Evolutionary conservation across 345 rosid genomes (phyloP), one percentile per base, ranked within the genome.

Genomic region (Bruguiera sexangula): DNA sequence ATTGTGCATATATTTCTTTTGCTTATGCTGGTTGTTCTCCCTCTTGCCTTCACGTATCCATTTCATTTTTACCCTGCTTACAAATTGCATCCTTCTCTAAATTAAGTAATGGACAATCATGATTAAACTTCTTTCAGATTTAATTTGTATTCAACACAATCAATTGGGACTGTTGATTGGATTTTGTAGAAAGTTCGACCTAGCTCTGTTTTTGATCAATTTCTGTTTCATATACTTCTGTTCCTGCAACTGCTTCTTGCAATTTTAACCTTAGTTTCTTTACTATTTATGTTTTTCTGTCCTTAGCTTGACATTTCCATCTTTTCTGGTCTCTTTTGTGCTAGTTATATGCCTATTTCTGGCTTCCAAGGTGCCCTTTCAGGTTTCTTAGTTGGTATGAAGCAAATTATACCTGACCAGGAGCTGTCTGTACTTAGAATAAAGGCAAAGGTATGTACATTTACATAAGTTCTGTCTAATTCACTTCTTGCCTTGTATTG

Each of bases 391-490:
- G 99, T 96, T 66, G 98, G 98, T 51, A 88, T 92, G 69, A 96
- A 92, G 85, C 98, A 96, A 83, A 92, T 96, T 39, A 73, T 90
- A 76, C 96, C 98, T 66, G 99, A 96, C 77, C 99, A 90, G 75
- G 97, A 92, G 84, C 77, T 95, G 56, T 73, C 87, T 62, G 59
- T 87, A 37, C 54, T 92, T 73, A 90, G 80, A 83, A 83, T 92
- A 67, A 96, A 89, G 84, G 93, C 95, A 67, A 96, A 92, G 97
- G 97, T 96, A 79, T 37, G 37, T 29, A 21, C 31, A 6, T 65
- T 46, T 68, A 21, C 26, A 4, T 36, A 6, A 2, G 3, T 46
- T 19, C 24, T 39, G 26, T 30, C n/a, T 57, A 22, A 50, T 67
- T 71, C 10, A 13, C 62, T 50, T 31, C 31, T 24, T 46, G 52